These are phyloP conservation scores for Termitomyces sp. DNA, from an alignment of 768 basidiomycete species.

Conservation along the genomic window DNA sequence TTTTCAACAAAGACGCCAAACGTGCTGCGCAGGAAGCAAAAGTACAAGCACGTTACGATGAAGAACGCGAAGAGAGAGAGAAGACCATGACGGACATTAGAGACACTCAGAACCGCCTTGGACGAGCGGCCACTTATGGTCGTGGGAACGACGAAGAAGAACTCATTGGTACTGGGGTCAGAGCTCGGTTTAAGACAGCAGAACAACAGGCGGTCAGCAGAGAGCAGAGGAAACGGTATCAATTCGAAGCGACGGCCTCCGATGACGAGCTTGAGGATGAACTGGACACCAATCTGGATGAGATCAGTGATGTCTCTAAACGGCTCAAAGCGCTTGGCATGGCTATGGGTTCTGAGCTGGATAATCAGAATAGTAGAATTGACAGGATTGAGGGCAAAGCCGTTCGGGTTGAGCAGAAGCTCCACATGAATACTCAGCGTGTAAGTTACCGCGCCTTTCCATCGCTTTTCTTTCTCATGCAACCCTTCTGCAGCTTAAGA, in stretches of 20 bases:
- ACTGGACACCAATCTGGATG: slow-evolving; percentile 87
- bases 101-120: slow-evolving; percentile 84
- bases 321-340: slow-evolving; percentile 74
- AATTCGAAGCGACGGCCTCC: slow-evolving; percentile 87
- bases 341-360: slow-evolving; percentile 87
- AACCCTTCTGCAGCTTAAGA: slow-evolving; percentile 49
- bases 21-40: slow-evolving; percentile 85
- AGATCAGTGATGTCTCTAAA: slow-evolving; percentile 76
- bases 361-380: slow-evolving; percentile 81
- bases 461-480: slow-evolving; percentile 6
- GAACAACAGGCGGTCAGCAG: slow-evolving; percentile 40
- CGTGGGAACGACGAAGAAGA: slow-evolving; percentile 44
- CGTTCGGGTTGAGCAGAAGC: slow-evolving; percentile 65
- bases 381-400: slow-evolving; percentile 79
- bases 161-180: slow-evolving; percentile 33
- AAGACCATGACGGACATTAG: slow-evolving; percentile 83
- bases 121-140: slow-evolving; percentile 66
- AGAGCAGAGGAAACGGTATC: slow-evolving; percentile 78
- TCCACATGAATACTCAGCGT: slow-evolving; percentile 81
- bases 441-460: slow-evolving; percentile 39
- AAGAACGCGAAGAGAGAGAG: slow-evolving; percentile 82
- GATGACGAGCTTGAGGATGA: slow-evolving; percentile 97
- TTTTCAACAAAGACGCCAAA: slow-evolving; percentile 92
- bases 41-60: slow-evolving; percentile 81
- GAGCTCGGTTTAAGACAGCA: slow-evolving; percentile 43